Conservation (phyloP, 2,329 filamentous ascomycete genomes). For the Fusarium stilboides region DNA sequence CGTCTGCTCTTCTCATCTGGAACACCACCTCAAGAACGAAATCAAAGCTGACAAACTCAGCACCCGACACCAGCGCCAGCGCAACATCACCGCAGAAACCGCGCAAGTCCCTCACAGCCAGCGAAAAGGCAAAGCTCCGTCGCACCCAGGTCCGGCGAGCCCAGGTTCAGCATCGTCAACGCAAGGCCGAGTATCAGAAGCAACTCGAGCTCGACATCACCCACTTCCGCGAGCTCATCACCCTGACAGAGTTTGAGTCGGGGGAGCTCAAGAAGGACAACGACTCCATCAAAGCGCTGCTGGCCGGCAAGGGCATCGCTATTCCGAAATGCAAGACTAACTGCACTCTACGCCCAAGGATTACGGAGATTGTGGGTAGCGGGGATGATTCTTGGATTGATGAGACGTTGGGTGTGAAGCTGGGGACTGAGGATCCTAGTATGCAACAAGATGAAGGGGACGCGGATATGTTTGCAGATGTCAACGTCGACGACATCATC, state of each 20-base stretch:
- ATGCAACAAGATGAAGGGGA: conserved; percentile 17
- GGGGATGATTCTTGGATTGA: conserved; percentile 42
- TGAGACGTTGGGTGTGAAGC: conserved; percentile 24
- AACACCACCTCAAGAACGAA: neutral
- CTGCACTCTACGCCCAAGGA: conserved; percentile 16
- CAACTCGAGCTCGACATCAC: conserved; percentile 68
- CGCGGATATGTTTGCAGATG: conserved; percentile 53
- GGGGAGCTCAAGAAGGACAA: conserved; percentile 60
- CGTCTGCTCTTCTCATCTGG: neutral
- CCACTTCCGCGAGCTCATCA: conserved; percentile 64
- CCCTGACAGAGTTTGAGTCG: conserved; percentile 59
- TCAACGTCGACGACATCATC: conserved; percentile 57
- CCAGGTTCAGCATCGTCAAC: conserved; percentile 69
- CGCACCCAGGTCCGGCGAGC: conserved; percentile 68
- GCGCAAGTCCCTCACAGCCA: conserved; percentile 41
- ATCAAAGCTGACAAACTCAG: conserved; percentile 29
- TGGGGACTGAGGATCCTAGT: conserved; percentile 2
- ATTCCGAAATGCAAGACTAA: conserved; percentile 29
- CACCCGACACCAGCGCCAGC: conserved; percentile 29
- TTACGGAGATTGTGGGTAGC: conserved; percentile 6
- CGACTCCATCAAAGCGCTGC: conserved; percentile 56
- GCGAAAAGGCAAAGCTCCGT: conserved; percentile 62
- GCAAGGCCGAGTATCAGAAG: conserved; percentile 69
- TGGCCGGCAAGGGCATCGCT: conserved; percentile 50
- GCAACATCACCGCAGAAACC: conserved; percentile 35